Base-by-base conservation (phyloP, 2,329 filamentous ascomycete genomes). In the Boeremia lycopersici region DNA sequence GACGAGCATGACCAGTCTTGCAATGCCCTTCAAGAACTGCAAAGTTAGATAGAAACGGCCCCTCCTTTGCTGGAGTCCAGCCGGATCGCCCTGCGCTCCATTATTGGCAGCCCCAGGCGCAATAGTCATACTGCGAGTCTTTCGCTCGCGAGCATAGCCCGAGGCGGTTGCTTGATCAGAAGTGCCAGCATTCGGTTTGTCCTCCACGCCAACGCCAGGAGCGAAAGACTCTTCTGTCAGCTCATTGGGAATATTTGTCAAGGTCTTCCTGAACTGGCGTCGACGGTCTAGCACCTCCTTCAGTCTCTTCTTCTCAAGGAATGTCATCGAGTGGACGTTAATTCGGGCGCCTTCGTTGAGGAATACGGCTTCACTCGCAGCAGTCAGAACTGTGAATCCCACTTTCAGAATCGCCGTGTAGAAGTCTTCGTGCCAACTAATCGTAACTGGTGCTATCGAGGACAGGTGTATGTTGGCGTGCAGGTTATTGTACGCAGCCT, bases 321-420 rank as follows among this genome's bases (percentile, higher is more conserved):
- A 99, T 0, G 95, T 97, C 76, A 87, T 87, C 31, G 83, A 80
- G 60, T 87, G 86, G 2, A 96, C 79, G 57, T 85, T 87, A 46
- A 98, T 86, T 1, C 83, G 83, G 35, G 85, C 85, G 40, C 93
- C 93, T 74, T 98, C 93, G 58, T 97, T 96, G 10, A 99, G 80
- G 69, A 96, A 98, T 0, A 98, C 95, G 3, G 93, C 93, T 74
- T 98, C 93, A 65, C 91, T 96, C 0, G 95, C 95, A 74, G 96
- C 93, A 0, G 91, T 96, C 57, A 98, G 86, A 11, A 93, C 87
- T 10, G 87, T 88, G 69, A 97, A 97, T 0, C 95, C 95, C 31
- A 91, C 86, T 56, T 93, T 88, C 3, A 98, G 81, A 4, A 98
- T 80, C 0, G 91, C 90, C 0, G 92, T 96, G 72, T 98, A 99